Evolutionary conservation across 176 grass and related monocot genomes (phyloP), one percentile per base, ranked within the genome.

Genomic region (Zoysia japonica): DNA sequence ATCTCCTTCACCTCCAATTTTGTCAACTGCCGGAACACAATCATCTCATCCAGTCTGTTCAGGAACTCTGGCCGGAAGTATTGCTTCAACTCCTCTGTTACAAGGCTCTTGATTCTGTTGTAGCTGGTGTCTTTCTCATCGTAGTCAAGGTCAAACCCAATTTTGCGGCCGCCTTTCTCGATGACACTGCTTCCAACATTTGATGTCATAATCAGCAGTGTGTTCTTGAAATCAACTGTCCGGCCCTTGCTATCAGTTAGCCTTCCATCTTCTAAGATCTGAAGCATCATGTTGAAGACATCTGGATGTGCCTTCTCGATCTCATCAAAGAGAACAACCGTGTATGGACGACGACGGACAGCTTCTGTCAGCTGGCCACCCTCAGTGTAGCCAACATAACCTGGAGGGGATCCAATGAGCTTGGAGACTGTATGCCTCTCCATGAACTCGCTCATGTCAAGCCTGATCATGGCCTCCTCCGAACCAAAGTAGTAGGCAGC

Each of bases 211-310:
- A 97, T 97, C 52, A 97, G 51, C 8, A 93, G 86, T 1, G 91
- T 97, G 54, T 97, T 97, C 77, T 97, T 97, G 70, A 97, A 97
- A 75, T 97, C 91, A 57, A 97, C 94, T 3, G 94, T 94, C 41
- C 91, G 85, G 1, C 94, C 91, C 80, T 94, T 97, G 80, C 89
- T 94, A 75, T 97, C 94, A 35, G 94, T 97, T 71, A 97, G 77
- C 64, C 95, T 94, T 10, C 95, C 95, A 66, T 98, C 95, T 85
- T 98, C 95, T 67, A 98, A 84, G 54, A 98, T 98, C 76, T 98
- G 95, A 87, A 98, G 94, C 94, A 97, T 97, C 94, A 97, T 97
- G 62, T 97, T 97, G 87, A 97, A 94, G 67, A 97, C 94, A 88
- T 97, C 94, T 47, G 94, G 94, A 85, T 97, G 94, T 51, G 94